Evolutionary conservation across 768 basidiomycete genomes (phyloP).

Genomic region (Floccularia luteovirens): DNA sequence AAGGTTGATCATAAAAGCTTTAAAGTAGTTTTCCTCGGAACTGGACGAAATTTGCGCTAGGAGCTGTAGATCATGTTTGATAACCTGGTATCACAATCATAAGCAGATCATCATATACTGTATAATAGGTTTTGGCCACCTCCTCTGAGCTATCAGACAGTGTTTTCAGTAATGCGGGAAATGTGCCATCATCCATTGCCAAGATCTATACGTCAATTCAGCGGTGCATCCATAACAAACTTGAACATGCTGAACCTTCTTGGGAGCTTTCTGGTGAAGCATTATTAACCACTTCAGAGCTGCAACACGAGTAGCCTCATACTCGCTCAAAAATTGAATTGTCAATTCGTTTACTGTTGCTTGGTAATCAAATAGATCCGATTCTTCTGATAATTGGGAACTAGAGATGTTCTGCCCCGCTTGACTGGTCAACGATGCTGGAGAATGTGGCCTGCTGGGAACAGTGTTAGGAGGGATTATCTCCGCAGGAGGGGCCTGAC

Average conservation of each 20-base stretch:
- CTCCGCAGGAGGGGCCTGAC: conserved; percentile 22
- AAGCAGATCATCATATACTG: neutral
- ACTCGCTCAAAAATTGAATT: conserved; percentile 91
- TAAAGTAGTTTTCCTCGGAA: conserved; percentile 94
- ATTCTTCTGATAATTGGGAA: conserved; percentile 31
- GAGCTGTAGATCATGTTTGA: conserved; percentile 93
- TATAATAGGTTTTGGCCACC: conserved; percentile 27
- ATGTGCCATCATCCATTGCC: conserved; percentile 94
- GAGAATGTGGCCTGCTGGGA: conserved; percentile 59
- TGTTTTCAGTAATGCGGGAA: conserved; percentile 91
- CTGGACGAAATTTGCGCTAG: conserved; percentile 95
- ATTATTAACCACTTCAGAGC: conserved; percentile 97
- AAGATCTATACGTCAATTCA: conserved; percentile 54
- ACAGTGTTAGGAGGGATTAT: conserved; percentile 18
- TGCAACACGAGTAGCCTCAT: conserved; percentile 92
- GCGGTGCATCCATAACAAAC: neutral
- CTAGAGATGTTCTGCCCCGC: conserved; percentile 22
- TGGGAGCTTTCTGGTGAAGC: conserved; percentile 96
- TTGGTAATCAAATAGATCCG: conserved; percentile 85
- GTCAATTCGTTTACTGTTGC: conserved; percentile 90
- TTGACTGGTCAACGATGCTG: conserved; percentile 39
- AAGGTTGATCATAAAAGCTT: conserved; percentile 91
- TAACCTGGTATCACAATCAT: conserved; percentile 52
- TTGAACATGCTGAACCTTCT: conserved; percentile 51
- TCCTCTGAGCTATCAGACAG: conserved; percentile 96